These are phyloP conservation scores for Pholiota molesta DNA, from an alignment of 768 basidiomycete species.

Conservation along the genomic window DNA sequence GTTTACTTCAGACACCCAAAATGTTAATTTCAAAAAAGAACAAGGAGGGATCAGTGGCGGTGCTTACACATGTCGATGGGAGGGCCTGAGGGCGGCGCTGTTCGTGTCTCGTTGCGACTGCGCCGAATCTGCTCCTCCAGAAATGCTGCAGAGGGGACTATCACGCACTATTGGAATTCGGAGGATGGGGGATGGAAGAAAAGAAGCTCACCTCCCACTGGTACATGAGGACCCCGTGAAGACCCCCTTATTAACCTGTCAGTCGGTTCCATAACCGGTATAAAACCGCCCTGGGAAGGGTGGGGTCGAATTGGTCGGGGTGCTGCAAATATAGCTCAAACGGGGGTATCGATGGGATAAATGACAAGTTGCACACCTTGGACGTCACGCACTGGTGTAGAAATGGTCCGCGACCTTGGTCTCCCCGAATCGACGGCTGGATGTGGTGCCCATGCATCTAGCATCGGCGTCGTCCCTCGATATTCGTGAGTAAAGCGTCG, in stretches of 20 bases:
- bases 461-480: constrained; percentile 26
- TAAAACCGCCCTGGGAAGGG: constrained; percentile 29
- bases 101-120: not conserved
- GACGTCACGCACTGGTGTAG: constrained; percentile 23
- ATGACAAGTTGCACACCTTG: constrained; percentile 23
- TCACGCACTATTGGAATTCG: constrained; percentile 5
- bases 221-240: constrained; percentile 19
- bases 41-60: constrained; percentile 3
- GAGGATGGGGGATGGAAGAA: constrained; percentile 11
- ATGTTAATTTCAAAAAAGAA: not conserved
- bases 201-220: constrained; percentile 25
- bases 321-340: constrained; percentile 22
- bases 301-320: constrained; percentile 31
- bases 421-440: constrained; percentile 8
- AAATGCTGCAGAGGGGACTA: constrained; percentile 29
- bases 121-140: constrained; percentile 26
- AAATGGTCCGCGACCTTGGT: constrained; percentile 23
- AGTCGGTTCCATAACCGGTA: constrained; percentile 24
- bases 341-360: constrained; percentile 8
- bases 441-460: constrained; percentile 14
- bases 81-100: not conserved
- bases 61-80: constrained; percentile 15
- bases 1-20: not conserved
- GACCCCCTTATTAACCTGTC: constrained; percentile 22
- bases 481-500: constrained; percentile 23